These are phyloP conservation scores for Zea mays DNA, from an alignment of 176 grass and related monocot genomes.

Conservation along the genomic window DNA sequence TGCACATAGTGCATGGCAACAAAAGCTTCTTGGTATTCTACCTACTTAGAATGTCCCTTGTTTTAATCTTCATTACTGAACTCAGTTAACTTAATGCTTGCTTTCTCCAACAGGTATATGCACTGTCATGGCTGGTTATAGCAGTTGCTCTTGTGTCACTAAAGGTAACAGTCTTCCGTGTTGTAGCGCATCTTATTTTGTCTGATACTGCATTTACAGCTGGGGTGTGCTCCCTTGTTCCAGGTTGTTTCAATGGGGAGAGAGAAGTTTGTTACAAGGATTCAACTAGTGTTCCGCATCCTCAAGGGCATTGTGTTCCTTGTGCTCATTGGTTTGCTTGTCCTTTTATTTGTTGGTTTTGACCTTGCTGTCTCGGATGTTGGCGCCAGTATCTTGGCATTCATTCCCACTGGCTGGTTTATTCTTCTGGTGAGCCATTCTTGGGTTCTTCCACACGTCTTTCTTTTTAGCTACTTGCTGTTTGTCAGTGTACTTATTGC, in stretches of 20 bases:
- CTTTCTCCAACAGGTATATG: slow-evolving; percentile 54
- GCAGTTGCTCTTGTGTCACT: slow-evolving; percentile 48
- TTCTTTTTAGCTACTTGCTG: neutral
- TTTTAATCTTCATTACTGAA: neutral
- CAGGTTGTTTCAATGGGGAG: slow-evolving; percentile 62
- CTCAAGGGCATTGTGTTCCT: slow-evolving; percentile 60
- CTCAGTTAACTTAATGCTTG: slow-evolving; percentile 27
- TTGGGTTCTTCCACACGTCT: neutral
- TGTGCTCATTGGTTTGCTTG: slow-evolving; percentile 39
- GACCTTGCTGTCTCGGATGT: slow-evolving; percentile 41
- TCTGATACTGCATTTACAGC: slow-evolving; percentile 2
- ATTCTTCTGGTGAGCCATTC: slow-evolving; percentile 58
- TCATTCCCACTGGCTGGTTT: slow-evolving; percentile 77
- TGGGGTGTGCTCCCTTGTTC: neutral
- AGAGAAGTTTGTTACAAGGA: slow-evolving; percentile 50
- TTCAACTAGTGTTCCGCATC: slow-evolving; percentile 66
- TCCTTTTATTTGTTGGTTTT: slow-evolving; percentile 44
- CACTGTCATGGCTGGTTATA: slow-evolving; percentile 70
- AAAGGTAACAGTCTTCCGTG: slow-evolving; percentile 50
- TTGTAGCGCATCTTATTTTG: slow-evolving; percentile 2
- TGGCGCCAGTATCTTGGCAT: slow-evolving; percentile 60
- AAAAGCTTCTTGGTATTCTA: slow-evolving; percentile 63
- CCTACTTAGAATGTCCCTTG: slow-evolving; percentile 8
- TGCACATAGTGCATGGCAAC: slow-evolving; percentile 51
- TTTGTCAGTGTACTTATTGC: neutral